Conservation (phyloP, 768 basidiomycete genomes). For the Kwoniella sp. region DNA sequence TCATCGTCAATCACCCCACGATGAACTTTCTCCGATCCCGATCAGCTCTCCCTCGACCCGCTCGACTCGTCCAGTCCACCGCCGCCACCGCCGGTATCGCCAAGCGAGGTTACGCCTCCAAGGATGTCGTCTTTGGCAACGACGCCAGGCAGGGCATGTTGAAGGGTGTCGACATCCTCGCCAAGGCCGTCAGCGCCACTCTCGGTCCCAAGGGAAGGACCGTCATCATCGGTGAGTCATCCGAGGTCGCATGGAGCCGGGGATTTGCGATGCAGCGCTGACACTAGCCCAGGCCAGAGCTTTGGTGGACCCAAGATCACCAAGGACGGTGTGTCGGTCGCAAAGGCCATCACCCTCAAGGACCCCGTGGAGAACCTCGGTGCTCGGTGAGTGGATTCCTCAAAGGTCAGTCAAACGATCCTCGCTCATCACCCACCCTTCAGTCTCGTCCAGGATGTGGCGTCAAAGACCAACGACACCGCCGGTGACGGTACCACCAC, state of each 20-base stretch:
- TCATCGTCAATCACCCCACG: neutral
- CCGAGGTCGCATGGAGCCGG: too few relatives aligned
- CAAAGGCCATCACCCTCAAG: conserved; percentile 86
- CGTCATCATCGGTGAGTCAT: conserved; percentile 82
- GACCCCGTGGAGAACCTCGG: conserved; percentile 99
- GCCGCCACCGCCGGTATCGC: conserved; percentile 14
- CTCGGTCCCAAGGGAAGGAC: conserved; percentile 98
- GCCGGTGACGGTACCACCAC: conserved; percentile 99
- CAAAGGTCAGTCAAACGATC: neutral
- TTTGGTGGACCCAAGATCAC: conserved; percentile 73
- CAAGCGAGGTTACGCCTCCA: conserved; percentile 51
- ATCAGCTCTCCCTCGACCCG: conserved; percentile 42
- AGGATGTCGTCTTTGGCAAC: conserved; percentile 95
- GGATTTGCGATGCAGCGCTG: conserved; percentile 1
- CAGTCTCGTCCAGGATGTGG: conserved; percentile 91
- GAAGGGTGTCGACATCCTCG: conserved; percentile 92
- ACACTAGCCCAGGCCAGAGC: conserved; percentile 36
- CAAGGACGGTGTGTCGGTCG: conserved; percentile 97
- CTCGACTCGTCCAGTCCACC: conserved; percentile 34
- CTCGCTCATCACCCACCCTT: neutral
- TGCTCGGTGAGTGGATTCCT: conserved; percentile 65
- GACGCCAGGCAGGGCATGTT: conserved; percentile 89
- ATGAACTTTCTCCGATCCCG: conserved; percentile 39
- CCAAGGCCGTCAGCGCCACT: conserved; percentile 93
- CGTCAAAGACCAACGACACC: conserved; percentile 91